Evolutionary conservation across 345 rosid genomes (phyloP), one percentile per base, ranked within the genome.

Genomic region (Arabidopsis arenosa): DNA sequence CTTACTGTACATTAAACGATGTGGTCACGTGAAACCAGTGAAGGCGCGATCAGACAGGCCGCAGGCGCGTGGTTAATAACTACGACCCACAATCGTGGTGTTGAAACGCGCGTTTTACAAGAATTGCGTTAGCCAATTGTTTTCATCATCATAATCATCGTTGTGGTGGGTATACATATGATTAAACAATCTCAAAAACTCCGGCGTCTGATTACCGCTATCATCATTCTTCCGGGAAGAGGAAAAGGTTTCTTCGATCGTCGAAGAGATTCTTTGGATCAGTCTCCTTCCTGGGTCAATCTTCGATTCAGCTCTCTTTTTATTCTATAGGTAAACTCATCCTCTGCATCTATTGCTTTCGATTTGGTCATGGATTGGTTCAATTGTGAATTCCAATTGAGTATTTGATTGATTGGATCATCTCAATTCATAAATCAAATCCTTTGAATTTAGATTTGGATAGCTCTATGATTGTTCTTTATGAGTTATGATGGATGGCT

Each of bases 41-140:
- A 56, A 28, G 8, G 18, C 17, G n/a, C 30, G 12, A 54, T 54
- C 14, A 54, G 35, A 60, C 26, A 60, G n/a, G n/a, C n/a, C n/a
- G n/a, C n/a, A n/a, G 66, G 66, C 66, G 49, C 60, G 60, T 10
- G 59, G 6, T n/a, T n/a, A n/a, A 8, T 9, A 44, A 63, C 14
- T 18, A 15, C 30, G 64, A 63, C 53, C 36, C 23, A 52, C 33
- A 63, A 36, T 15, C 79, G 73, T 51, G 37, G 1, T 35, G 37
- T 49, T 5, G 23, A 75, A 58, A 68, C 74, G 79, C 47, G 63
- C 45, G 79, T 60, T 67, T 23, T 66, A 56, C 6, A 10, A 40
- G 14, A 51, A 68, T 13, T n/a, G 40, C 63, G 63, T 60, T n/a
- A 64, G 53, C 37, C 28, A 28, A 39, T 69, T 43, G 37, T 28